Evolutionary conservation across 345 rosid species (phyloP), one percentile per base, ranked within the genome.

Genomic region (Salix koriyanagi): DNA sequence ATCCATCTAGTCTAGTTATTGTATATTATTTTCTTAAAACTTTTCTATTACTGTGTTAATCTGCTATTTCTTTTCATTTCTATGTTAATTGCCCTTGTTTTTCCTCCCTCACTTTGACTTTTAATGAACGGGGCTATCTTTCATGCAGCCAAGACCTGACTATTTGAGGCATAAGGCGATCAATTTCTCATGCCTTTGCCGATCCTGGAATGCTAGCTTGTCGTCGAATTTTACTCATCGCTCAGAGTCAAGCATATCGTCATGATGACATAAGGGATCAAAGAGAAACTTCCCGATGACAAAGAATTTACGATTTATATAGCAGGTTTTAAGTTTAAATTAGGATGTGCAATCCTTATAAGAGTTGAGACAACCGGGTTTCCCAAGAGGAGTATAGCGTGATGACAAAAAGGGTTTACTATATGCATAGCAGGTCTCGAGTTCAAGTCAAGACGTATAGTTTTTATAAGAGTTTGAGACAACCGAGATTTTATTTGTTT

Each of bases 341-440:
- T 0, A 32, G 0, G 5, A 32, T 0, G 0, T 32, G 34, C 0
- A 32, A 0, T 30, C 3, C 0, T 3, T 32, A 0, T 32, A 32
- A 32, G 5, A 32, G 5, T 32, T 25, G 25, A 25, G 25, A 25
- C 25, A 25, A 25, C 25, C 25, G 25, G 5, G 5, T 32, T 32
- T 50, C 13, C 50, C 36, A 39, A 9, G 2, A 0, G 7, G 12
- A 30, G 13, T 32, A 0, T 32, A 5, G 0, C 0, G 34, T 32
- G 34, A 32, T 32, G 34, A 32, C 5, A 32, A 32, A 32, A 32
- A 32, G 0, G 0, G 4, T 32, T 32, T 32, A 0, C 5, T 0
- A 32, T 32, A 32, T 32, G 34, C 3, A 32, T 30, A 30, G 4
- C 4, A 30, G 4, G 0, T 30, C 32, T 30, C 0, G 4, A 32